phyloP scores from a whole-genome alignment of 345 rosid genomes.

The Populus pruinosa region DNA sequence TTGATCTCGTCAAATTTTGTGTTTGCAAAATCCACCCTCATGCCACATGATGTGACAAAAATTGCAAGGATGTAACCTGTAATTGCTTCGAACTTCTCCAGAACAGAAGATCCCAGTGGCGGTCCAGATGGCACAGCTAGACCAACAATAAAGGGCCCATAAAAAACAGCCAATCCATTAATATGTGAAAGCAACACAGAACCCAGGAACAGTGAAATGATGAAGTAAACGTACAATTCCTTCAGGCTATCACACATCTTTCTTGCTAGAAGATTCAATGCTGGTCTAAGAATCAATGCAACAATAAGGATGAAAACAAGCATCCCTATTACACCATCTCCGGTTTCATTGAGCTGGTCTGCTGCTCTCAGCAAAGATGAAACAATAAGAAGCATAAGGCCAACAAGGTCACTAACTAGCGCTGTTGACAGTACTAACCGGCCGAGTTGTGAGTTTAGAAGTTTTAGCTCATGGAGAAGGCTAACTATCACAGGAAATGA shows the following conservation, averaged over 20 bases:
- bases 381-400: background rate
- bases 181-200: background rate
- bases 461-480: slow-evolving; percentile 18
- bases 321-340: background rate
- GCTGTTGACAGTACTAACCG: slow-evolving; percentile 20
- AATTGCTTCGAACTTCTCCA: slow-evolving; percentile 16
- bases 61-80: slow-evolving; percentile 21
- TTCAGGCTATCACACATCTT: slow-evolving; percentile 12
- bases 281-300: slow-evolving; percentile 6
- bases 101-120: slow-evolving; percentile 18
- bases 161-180: background rate
- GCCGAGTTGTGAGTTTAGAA: slow-evolving; percentile 26
- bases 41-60: slow-evolving; percentile 14
- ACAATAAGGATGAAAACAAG: background rate
- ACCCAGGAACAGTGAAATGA: slow-evolving; percentile 7
- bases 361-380: background rate
- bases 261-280: slow-evolving; percentile 10
- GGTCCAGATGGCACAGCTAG: slow-evolving; percentile 24
- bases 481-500: slow-evolving; percentile 14
- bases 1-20: background rate
- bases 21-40: slow-evolving; percentile 4
- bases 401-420: slow-evolving; percentile 12
- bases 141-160: slow-evolving; percentile 19
- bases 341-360: background rate
- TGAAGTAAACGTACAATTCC: slow-evolving; percentile 11